phyloP scores from a whole-genome alignment of 805 yeast genomes.

The Wickerhamomyces chambardii region DNA sequence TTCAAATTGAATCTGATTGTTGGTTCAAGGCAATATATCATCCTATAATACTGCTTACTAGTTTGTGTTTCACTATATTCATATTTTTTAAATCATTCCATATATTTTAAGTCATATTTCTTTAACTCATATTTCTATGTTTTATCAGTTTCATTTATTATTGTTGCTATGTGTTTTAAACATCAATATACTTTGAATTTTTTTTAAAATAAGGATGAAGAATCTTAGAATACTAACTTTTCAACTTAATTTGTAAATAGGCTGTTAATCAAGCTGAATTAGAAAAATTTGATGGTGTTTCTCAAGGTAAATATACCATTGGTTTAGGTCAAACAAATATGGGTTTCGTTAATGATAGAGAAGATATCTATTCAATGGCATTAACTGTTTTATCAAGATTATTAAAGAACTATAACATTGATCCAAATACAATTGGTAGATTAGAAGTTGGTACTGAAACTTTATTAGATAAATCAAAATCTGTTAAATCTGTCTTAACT shows the following conservation, averaged over 20 bases:
- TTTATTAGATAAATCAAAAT: constrained; percentile 90
- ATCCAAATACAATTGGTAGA: constrained; percentile 77
- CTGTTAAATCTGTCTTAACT: constrained; percentile 92
- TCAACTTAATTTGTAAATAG: constrained; percentile 12
- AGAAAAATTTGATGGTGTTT: constrained; percentile 76
- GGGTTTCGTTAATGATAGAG: constrained; percentile 96
- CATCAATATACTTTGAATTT: too few relatives aligned
- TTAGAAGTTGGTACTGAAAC: constrained; percentile 99
- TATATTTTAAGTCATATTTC: too few relatives aligned
- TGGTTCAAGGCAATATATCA: too few relatives aligned
- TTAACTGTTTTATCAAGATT: constrained; percentile 79
- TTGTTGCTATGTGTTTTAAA: too few relatives aligned
- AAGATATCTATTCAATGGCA: constrained; percentile 92
- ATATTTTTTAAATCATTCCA: too few relatives aligned
- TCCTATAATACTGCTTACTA: too few relatives aligned
- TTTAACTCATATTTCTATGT: too few relatives aligned
- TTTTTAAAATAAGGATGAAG: too few relatives aligned
- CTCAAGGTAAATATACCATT: constrained; percentile 94
- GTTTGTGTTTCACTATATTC: too few relatives aligned
- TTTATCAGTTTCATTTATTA: too few relatives aligned
- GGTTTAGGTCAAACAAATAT: constrained; percentile 98
- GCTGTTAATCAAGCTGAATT: constrained; percentile 83
- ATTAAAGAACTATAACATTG: constrained; percentile 74
- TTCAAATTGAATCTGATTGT: too few relatives aligned
- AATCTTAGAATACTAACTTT: neutral